Percentiles rank a stretch among this genome's conserved stretches.
phyloP scores from a whole-genome alignment of 306 rosid species.

The Cicer arietinum region DNA sequence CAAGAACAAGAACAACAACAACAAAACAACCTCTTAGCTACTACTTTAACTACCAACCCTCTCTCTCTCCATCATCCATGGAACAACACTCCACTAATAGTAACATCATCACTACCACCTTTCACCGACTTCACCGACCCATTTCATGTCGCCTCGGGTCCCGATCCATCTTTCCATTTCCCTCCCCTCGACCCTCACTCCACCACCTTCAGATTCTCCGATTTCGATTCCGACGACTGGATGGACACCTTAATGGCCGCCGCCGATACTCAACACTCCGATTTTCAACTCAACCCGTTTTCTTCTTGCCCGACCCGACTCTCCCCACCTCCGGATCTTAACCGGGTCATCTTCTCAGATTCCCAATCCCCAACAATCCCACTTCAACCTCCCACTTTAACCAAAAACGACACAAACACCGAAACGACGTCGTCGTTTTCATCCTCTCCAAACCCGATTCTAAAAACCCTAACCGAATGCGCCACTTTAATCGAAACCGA shows the following conservation, averaged over 20 bases:
- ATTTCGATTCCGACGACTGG: slow-evolving; percentile 97
- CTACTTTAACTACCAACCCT: slow-evolving; percentile 32
- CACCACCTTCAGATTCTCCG: slow-evolving; percentile 67
- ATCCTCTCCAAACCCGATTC: slow-evolving; percentile 64
- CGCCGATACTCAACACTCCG: slow-evolving; percentile 64
- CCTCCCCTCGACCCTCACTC: slow-evolving; percentile 69
- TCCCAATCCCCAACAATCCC: neutral
- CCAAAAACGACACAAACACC: neutral
- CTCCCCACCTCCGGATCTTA: slow-evolving; percentile 72
- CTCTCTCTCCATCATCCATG: slow-evolving; percentile 72
- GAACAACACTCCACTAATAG: slow-evolving; percentile 33
- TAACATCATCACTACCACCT: slow-evolving; percentile 42
- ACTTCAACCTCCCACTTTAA: slow-evolving; percentile 35
- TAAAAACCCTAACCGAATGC: slow-evolving; percentile 69
- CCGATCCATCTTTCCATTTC: slow-evolving; percentile 67
- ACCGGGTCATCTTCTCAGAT: slow-evolving; percentile 57
- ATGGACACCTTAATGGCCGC: slow-evolving; percentile 84
- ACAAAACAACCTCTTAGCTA: slow-evolving; percentile 41
- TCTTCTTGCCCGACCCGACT: slow-evolving; percentile 65
- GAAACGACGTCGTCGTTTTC: slow-evolving; percentile 39
- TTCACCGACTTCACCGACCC: slow-evolving; percentile 71
- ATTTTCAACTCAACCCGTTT: slow-evolving; percentile 56
- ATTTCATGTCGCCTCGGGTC: slow-evolving; percentile 67
- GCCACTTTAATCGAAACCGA: slow-evolving; percentile 59
- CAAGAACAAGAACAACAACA: slow-evolving; percentile 80